A percentile compares a stretch with the other conserved stretches of the same genome.
Evolutionary conservation across 164 flowering plant species (phyloP).

Genomic region (Vitis rotundifolia): DNA sequence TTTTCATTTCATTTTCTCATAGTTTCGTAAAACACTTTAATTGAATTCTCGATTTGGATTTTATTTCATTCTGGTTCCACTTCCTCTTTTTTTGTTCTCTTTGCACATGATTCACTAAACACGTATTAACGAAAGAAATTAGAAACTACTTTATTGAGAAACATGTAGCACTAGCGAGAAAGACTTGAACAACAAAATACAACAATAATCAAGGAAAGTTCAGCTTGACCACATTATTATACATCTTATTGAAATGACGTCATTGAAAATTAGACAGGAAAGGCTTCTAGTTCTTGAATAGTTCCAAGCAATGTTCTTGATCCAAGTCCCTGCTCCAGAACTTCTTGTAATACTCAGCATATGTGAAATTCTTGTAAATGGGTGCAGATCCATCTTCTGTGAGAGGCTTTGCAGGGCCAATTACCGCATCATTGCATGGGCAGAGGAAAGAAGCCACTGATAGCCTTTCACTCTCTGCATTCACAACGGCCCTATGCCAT

Average conservation of each 20-base stretch:
- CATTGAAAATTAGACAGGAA: background rate
- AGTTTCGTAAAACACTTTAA: too few relatives aligned
- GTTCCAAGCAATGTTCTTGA: constrained; percentile 73
- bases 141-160: too few relatives aligned
- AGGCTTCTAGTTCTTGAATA: constrained; percentile 44
- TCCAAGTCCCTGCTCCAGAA: constrained; percentile 82
- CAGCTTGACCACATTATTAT: background rate
- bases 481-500: constrained; percentile 76
- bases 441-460: constrained; percentile 79
- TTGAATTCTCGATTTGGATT: too few relatives aligned
- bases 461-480: constrained; percentile 52
- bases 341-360: constrained; percentile 71
- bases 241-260: background rate
- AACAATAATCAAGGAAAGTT: too few relatives aligned
- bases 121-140: too few relatives aligned
- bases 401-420: constrained; percentile 47
- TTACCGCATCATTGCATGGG: constrained; percentile 53
- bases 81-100: too few relatives aligned
- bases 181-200: too few relatives aligned
- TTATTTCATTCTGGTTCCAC: too few relatives aligned
- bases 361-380: constrained; percentile 60
- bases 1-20: too few relatives aligned
- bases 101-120: too few relatives aligned
- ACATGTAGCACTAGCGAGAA: too few relatives aligned
- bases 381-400: constrained; percentile 29